These are phyloP conservation scores for Metarhizium anisopliae DNA, from an alignment of 2,329 filamentous ascomycete species.

Conservation along the genomic window DNA sequence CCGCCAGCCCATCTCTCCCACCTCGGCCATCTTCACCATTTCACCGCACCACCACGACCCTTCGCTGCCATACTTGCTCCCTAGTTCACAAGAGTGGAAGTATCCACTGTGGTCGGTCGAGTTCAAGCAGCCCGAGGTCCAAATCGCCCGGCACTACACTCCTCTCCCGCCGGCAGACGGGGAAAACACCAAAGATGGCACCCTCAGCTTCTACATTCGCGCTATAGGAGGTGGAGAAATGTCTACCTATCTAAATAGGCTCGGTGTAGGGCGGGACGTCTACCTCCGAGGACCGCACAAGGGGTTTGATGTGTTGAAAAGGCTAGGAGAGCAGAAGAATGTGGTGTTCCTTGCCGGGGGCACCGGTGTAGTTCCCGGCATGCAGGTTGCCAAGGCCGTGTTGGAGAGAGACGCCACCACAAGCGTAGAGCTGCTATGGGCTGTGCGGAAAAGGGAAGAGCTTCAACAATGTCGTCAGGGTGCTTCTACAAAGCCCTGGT, in stretches of 20 bases:
- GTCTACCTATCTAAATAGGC: conserved; percentile 65
- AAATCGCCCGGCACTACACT: conserved; percentile 88
- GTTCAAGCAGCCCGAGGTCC: conserved; percentile 87
- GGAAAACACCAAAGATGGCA: conserved; percentile 24
- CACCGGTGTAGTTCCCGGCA: conserved; percentile 81
- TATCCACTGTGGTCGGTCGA: conserved; percentile 78
- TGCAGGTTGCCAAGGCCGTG: conserved; percentile 67
- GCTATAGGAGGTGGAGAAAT: conserved; percentile 74
- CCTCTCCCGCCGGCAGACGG: conserved; percentile 54
- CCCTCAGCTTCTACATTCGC: conserved; percentile 69
- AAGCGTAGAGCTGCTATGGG: conserved; percentile 70
- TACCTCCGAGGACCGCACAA: conserved; percentile 71
- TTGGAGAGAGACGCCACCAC: conserved; percentile 27
- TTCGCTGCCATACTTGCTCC: conserved; percentile 18
- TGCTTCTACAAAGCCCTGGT: conserved; percentile 11
- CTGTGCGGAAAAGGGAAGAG: conserved; percentile 51
- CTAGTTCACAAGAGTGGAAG: conserved; percentile 18
- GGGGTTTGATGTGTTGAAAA: conserved; percentile 46
- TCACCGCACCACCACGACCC: conserved; percentile 28
- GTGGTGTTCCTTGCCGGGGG: conserved; percentile 85
- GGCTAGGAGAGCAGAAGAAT: conserved; percentile 20
- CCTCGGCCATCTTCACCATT: conserved; percentile 61
- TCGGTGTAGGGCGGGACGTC: conserved; percentile 54
- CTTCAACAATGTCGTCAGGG: conserved; percentile 24
- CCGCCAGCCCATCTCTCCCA: conserved; percentile 55